These are phyloP conservation scores for Lenzites betulinus DNA, from an alignment of 768 basidiomycete genomes.

Conservation along the genomic window DNA sequence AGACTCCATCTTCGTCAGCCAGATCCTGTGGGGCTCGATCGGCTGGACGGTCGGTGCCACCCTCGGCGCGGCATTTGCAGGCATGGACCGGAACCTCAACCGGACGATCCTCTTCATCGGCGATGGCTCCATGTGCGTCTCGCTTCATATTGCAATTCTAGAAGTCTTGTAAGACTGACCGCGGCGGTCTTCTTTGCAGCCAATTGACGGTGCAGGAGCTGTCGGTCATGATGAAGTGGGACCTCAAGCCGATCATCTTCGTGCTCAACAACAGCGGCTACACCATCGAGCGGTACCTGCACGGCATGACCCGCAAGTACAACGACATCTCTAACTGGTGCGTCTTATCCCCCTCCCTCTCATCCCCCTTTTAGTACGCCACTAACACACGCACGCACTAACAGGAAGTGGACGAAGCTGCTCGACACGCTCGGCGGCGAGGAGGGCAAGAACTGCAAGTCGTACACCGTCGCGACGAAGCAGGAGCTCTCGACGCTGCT, in stretches of 20 bases:
- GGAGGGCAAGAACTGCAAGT: conserved; percentile 51
- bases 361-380: background rate
- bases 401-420: conserved; percentile 65
- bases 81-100: conserved; percentile 57
- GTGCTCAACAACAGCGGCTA: conserved; percentile 82
- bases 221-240: conserved; percentile 76
- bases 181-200: conserved; percentile 34
- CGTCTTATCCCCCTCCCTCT: conserved; percentile 13
- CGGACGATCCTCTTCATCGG: conserved; percentile 85
- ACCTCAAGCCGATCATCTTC: conserved; percentile 82
- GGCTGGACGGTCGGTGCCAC: conserved; percentile 85
- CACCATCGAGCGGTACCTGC: conserved; percentile 82
- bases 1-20: conserved; percentile 63
- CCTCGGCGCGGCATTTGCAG: conserved; percentile 82
- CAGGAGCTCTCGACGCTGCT: conserved; percentile 69
- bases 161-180: conserved; percentile 9
- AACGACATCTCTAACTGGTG: conserved; percentile 83
- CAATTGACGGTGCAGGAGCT: conserved; percentile 83
- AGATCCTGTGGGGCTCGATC: conserved; percentile 91
- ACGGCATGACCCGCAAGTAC: conserved; percentile 72
- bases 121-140: conserved; percentile 73
- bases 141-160: conserved; percentile 3
- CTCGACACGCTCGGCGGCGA: conserved; percentile 60
- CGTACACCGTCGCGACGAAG: conserved; percentile 70
- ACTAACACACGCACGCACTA: background rate